Percentiles rank a stretch among this genome's conserved stretches.
Conservation (phyloP, 2,329 filamentous ascomycete genomes). For the Paracamarosporium sp. region DNA sequence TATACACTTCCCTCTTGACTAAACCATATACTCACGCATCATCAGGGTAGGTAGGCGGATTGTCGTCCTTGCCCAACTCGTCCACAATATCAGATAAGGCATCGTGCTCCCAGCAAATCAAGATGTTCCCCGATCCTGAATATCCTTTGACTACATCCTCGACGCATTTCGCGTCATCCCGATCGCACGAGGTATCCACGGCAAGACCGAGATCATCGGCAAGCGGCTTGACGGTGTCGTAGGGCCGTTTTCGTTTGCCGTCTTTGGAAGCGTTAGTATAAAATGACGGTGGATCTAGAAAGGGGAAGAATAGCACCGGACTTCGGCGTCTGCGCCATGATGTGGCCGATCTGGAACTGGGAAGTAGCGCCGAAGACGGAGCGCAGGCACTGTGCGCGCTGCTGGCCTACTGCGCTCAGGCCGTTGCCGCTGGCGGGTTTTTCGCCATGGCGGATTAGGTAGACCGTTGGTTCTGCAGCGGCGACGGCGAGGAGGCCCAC, state of each 20-base stretch:
- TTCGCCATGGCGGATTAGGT: slow-evolving; percentile 70
- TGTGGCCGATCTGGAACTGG: slow-evolving; percentile 63
- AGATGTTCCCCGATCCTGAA: slow-evolving; percentile 60
- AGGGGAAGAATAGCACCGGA: slow-evolving; percentile 36
- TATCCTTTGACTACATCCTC: slow-evolving; percentile 58
- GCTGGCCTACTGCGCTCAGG: slow-evolving; percentile 58
- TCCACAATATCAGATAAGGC: slow-evolving; percentile 60
- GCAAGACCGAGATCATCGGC: slow-evolving; percentile 62
- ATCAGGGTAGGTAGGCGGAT: background rate
- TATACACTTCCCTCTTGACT: too few relatives aligned
- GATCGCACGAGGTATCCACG: slow-evolving; percentile 63
- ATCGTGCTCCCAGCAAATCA: slow-evolving; percentile 69
- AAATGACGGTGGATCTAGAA: background rate
- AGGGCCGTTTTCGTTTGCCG: slow-evolving; percentile 61
- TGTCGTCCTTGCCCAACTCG: slow-evolving; percentile 54
- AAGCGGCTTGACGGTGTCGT: slow-evolving; percentile 64
- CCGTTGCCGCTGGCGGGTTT: slow-evolving; percentile 62
- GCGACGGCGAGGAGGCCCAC: slow-evolving; percentile 2
- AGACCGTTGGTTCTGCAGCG: slow-evolving; percentile 58
- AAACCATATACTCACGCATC: background rate
- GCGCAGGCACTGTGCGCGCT: slow-evolving; percentile 66
- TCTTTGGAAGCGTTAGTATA: slow-evolving; percentile 37
- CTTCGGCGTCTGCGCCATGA: slow-evolving; percentile 64
- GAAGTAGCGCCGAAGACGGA: slow-evolving; percentile 62
- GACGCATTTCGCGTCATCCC: slow-evolving; percentile 64